Evolutionary conservation across 768 basidiomycete species (phyloP).

Genomic region (Mycena rosella): DNA sequence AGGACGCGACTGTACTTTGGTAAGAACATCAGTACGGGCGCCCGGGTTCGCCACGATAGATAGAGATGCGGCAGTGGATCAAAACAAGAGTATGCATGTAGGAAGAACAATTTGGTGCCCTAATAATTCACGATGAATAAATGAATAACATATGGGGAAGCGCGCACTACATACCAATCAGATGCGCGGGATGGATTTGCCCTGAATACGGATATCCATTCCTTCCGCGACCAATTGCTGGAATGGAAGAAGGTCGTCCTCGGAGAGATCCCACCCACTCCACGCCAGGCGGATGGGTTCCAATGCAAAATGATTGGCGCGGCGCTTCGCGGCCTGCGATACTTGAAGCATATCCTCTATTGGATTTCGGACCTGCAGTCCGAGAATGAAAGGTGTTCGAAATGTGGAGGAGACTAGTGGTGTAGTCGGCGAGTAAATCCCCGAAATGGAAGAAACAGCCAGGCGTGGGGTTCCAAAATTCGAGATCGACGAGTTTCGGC

Average conservation of each 20-base stretch:
- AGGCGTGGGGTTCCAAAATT: neutral
- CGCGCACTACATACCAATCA: too few relatives aligned
- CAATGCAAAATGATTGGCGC: neutral
- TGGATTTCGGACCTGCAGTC: neutral
- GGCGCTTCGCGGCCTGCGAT: neutral
- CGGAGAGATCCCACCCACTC: neutral
- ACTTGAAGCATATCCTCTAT: neutral
- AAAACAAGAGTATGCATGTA: too few relatives aligned
- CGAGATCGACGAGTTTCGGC: constrained; percentile 6
- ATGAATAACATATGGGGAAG: too few relatives aligned
- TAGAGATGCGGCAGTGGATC: too few relatives aligned
- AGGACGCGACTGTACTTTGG: too few relatives aligned
- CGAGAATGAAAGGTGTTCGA: neutral
- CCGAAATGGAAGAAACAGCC: neutral
- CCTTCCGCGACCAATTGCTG: neutral
- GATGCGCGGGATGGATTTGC: neutral
- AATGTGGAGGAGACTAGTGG: neutral
- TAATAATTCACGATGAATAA: too few relatives aligned
- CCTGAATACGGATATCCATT: neutral
- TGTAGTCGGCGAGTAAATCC: neutral
- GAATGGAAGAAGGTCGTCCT: neutral
- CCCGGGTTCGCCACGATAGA: too few relatives aligned
- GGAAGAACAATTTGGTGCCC: too few relatives aligned
- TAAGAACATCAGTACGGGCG: too few relatives aligned
- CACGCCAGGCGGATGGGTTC: neutral